Evolutionary conservation across 2,329 filamentous ascomycete genomes (phyloP).

Genomic region (Herpotrichia juniperi): DNA sequence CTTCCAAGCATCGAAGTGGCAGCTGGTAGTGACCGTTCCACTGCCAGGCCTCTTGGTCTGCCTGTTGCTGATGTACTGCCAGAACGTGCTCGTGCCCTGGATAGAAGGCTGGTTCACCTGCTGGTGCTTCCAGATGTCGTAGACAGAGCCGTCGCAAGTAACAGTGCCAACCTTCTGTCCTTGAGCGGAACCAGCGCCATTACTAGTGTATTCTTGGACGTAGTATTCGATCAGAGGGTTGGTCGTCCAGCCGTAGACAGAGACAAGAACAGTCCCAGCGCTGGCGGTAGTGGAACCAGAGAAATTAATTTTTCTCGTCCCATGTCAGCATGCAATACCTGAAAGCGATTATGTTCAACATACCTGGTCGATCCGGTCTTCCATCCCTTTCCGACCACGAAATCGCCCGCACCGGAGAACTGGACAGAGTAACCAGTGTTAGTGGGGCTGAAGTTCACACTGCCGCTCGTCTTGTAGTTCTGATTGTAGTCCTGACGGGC

Average conservation of each 20-base stretch:
- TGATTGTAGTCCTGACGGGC: constrained; percentile 42
- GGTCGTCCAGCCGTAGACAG: constrained; percentile 62
- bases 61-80: constrained; percentile 55
- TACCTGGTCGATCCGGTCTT: constrained; percentile 34
- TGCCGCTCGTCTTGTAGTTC: constrained; percentile 41
- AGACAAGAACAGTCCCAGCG: constrained; percentile 34
- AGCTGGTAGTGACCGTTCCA: constrained; percentile 23
- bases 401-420: constrained; percentile 36
- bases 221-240: constrained; percentile 39
- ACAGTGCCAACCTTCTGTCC: not conserved
- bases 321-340: no score
- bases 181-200: not conserved
- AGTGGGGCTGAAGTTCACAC: constrained; percentile 31
- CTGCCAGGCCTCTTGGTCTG: constrained; percentile 31
- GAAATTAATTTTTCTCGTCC: constrained; percentile 37
- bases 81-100: constrained; percentile 55
- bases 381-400: constrained; percentile 43
- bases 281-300: constrained; percentile 28
- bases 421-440: constrained; percentile 35
- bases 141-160: not conserved
- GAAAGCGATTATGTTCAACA: no score
- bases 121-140: constrained; percentile 1
- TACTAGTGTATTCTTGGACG: not conserved
- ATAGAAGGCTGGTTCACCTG: constrained; percentile 49
- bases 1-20: not conserved